Evolutionary conservation across 2,329 filamentous ascomycete species (phyloP).

Genomic region (Chaetomiaceae sp.): DNA sequence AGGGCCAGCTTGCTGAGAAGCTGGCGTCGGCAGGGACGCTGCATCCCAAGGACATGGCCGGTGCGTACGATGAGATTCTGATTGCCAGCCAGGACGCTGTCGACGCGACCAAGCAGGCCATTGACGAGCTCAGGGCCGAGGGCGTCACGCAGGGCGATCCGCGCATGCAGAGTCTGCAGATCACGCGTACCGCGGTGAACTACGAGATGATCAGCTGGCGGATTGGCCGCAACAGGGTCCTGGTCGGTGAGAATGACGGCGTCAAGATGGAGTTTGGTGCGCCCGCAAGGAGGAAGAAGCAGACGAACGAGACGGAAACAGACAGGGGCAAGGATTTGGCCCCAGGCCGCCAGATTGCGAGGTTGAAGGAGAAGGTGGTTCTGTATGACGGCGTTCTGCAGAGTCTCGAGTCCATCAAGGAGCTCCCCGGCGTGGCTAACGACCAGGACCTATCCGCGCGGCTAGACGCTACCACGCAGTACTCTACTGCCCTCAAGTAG

Average conservation of each 20-base stretch:
- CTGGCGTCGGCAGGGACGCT: slow-evolving; percentile 42
- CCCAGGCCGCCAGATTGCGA: slow-evolving; percentile 69
- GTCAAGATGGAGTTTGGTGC: slow-evolving; percentile 51
- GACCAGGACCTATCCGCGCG: slow-evolving; percentile 72
- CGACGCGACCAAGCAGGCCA: slow-evolving; percentile 87
- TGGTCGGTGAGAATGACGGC: slow-evolving; percentile 81
- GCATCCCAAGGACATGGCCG: slow-evolving; percentile 65
- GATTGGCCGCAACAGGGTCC: slow-evolving; percentile 83
- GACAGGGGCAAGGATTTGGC: slow-evolving; percentile 55
- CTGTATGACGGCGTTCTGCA: slow-evolving; percentile 89
- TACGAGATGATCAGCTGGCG: slow-evolving; percentile 94
- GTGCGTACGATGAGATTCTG: slow-evolving; percentile 86
- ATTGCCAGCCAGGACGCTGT: slow-evolving; percentile 89
- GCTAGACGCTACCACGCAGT: slow-evolving; percentile 71
- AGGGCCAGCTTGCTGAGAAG: slow-evolving; percentile 44
- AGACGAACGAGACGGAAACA: slow-evolving; percentile 37
- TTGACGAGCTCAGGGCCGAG: slow-evolving; percentile 83
- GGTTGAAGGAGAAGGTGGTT: slow-evolving; percentile 79
- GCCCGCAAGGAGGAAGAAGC: slow-evolving; percentile 40
- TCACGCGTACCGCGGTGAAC: slow-evolving; percentile 89
- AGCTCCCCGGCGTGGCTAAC: slow-evolving; percentile 83
- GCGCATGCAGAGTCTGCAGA: slow-evolving; percentile 86
- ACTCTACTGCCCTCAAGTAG: slow-evolving; percentile 86
- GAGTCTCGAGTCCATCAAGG: slow-evolving; percentile 84
- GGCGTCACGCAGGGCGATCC: slow-evolving; percentile 77